These are phyloP conservation scores for Cordyceps tenuipes DNA, from an alignment of 2,329 filamentous ascomycete species.

Conservation along the genomic window DNA sequence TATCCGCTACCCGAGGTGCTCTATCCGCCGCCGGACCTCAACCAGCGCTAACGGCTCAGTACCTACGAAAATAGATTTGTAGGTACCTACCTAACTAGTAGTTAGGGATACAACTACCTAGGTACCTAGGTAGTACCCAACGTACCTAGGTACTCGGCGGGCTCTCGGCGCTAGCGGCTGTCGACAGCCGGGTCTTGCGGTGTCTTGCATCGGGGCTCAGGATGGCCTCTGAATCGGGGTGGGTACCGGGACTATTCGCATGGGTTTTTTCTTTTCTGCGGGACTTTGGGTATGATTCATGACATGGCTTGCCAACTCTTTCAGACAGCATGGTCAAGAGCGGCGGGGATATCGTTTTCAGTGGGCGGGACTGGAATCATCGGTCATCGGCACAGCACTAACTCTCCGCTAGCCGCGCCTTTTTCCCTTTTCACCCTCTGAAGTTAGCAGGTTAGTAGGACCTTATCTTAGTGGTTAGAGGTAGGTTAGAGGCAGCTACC, in stretches of 20 bases:
- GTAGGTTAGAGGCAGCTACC: neutral
- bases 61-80: no score
- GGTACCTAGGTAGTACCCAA: no score
- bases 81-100: no score
- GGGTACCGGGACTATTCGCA: neutral
- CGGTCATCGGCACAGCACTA: no score
- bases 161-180: neutral
- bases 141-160: no score
- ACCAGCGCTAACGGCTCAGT: neutral
- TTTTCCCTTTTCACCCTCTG: no score
- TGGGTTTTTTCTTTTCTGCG: neutral
- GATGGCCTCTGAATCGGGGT: neutral
- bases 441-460: no score
- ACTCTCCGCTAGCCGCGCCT: neutral
- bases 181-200: neutral
- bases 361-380: neutral
- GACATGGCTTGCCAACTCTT: no score
- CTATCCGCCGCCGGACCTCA: neutral
- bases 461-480: no score
- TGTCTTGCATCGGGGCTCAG: neutral
- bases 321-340: neutral
- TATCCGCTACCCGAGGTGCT: neutral
- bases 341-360: neutral
- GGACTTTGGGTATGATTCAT: neutral
- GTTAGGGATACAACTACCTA: no score